A percentile compares a stretch with the other conserved stretches of the same genome.
phyloP scores from a whole-genome alignment of 495 filamentous ascomycete species.

The Antarctomyces pellizariae region DNA sequence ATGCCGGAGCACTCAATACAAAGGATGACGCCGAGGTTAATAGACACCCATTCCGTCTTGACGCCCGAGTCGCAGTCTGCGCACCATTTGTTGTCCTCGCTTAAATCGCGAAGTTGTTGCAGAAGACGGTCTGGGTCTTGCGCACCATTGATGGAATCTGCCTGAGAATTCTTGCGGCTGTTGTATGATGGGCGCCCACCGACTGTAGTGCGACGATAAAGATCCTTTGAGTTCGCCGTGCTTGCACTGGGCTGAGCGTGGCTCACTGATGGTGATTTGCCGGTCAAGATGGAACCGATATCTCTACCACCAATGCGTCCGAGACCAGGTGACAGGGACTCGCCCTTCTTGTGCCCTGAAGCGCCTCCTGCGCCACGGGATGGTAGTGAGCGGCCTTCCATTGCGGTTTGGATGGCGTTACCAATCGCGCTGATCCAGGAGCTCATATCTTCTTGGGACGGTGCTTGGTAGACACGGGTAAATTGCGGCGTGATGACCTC shows the following conservation, averaged over 20 bases:
- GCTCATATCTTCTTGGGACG: constrained; percentile 92
- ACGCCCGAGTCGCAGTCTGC: constrained; percentile 80
- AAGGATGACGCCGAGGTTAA: constrained; percentile 86
- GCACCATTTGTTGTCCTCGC: constrained; percentile 84
- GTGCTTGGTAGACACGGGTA: constrained; percentile 93
- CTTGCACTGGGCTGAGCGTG: constrained; percentile 25
- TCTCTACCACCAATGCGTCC: constrained; percentile 53
- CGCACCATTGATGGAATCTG: constrained; percentile 58
- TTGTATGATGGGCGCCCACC: constrained; percentile 61
- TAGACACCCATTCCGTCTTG: constrained; percentile 96
- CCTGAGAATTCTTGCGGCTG: constrained; percentile 38
- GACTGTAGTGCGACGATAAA: constrained; percentile 69
- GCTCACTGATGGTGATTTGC: constrained; percentile 66
- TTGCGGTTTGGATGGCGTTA: constrained; percentile 86
- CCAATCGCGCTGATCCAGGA: constrained; percentile 94
- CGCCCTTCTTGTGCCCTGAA: constrained; percentile 21
- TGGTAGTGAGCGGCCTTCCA: constrained; percentile 71
- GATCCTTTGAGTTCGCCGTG: constrained; percentile 26
- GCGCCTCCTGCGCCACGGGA: constrained; percentile 28
- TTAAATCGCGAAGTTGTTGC: constrained; percentile 67
- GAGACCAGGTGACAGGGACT: constrained; percentile 28
- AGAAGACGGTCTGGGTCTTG: constrained; percentile 68
- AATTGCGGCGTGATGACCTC: constrained; percentile 95
- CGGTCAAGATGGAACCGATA: constrained; percentile 77
- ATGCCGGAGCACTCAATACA: constrained; percentile 98